These are phyloP conservation scores for Pseudogymnoascus verrucosus DNA, from an alignment of 2,329 filamentous ascomycete species.

Conservation along the genomic window DNA sequence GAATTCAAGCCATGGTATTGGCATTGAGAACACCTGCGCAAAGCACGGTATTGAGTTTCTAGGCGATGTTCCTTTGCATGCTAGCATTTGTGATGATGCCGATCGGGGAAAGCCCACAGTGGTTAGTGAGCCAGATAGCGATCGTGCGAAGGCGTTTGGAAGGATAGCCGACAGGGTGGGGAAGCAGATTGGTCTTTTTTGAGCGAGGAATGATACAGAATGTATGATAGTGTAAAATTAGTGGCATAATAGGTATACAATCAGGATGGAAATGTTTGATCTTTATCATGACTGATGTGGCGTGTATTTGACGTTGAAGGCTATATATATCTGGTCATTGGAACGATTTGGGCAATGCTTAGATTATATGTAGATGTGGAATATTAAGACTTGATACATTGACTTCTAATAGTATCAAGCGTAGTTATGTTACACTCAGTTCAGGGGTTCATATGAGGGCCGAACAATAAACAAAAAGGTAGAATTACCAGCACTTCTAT, in stretches of 20 bases:
- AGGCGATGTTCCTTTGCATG: constrained; percentile 82
- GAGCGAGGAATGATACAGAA: neutral
- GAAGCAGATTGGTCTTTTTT: constrained; percentile 21
- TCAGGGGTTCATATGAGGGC: neutral
- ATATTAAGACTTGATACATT: neutral
- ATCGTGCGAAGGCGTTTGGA: constrained; percentile 63
- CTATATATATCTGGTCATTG: neutral
- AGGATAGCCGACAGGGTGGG: constrained; percentile 54
- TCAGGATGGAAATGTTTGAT: neutral
- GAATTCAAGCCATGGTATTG: constrained; percentile 38
- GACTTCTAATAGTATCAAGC: neutral
- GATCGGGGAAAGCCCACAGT: constrained; percentile 85
- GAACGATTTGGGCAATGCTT: neutral
- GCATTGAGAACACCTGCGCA: constrained; percentile 60
- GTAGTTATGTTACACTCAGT: neutral
- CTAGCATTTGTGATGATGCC: constrained; percentile 77
- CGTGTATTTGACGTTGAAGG: neutral
- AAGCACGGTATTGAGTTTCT: constrained; percentile 71
- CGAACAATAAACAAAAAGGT: neutral
- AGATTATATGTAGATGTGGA: neutral
- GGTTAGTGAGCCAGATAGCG: constrained; percentile 72
- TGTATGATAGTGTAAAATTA: constrained; percentile 2
- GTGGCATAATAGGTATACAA: neutral
- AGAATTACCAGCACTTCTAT: neutral
- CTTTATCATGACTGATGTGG: neutral